Base-by-base conservation (phyloP, 1,139 yeast species). In the Candida tetrigidarum region DNA sequence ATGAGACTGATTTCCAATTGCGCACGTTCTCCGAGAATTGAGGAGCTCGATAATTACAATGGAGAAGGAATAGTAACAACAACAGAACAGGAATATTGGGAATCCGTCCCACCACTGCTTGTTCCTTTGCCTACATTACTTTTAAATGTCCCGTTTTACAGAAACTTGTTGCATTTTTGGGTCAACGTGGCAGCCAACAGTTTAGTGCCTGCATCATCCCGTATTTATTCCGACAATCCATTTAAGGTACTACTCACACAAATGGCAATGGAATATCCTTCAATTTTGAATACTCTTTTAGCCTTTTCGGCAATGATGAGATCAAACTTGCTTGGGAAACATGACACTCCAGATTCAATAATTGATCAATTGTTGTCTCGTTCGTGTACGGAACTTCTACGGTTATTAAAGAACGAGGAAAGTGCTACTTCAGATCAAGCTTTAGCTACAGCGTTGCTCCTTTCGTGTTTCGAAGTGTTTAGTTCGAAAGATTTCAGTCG, bases 171-270 rank as follows among this genome's bases (percentile, higher is more conserved):
- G 66, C 82, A 82, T 50, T 84, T 83, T 54, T 87, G 81, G 72
- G 66, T 84, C 12, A 71, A 80, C 44, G 80, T 81, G 10, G 86
- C 89, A 0, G 79, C 91, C 1, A 74, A 74, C 37, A 69, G 78
- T 34, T 66, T 86, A 29, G 90, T 85, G 5, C 93, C 95, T 0
- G 85, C 89, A 0, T 90, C 91, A 5, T 69, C 79, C 2, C 62
- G 69, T 14, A 57, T 76, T 3, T 83, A 84, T 56, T 70, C 65
- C 18, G 82, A 80, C 18, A 87, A 86, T 54, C 96, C 96, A 0
- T 86, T 86, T 63, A 76, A 76, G 48, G 75, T 76, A 6, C 64
- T 85, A 4, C 62, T 87, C 14, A 93, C 95, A 0, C 80, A 79
- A 51, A 75, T 87, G 79, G 92, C 95, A 0, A 70, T 84, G 74